Base-by-base conservation (phyloP, 176 grass and related monocot species). In the Poa pratensis region DNA sequence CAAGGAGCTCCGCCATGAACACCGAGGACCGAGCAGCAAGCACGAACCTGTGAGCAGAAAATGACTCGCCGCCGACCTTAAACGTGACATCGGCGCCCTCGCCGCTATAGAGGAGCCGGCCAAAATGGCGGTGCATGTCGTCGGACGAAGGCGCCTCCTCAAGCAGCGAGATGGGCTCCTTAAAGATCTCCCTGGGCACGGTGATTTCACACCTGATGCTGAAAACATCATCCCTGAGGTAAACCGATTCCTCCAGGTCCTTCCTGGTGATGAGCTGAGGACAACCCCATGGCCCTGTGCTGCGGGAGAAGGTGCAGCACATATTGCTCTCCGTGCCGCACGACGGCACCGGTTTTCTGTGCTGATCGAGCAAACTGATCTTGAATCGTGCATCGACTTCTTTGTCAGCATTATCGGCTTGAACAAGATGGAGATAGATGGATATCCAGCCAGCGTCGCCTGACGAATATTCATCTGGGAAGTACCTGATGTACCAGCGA, bases 401-500 rank as follows among this genome's bases (percentile, higher is more conserved):
- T 13, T 1, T 8, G 40, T 9, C 42, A 1, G 37, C 39, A 2
- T 9, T 0, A n/a, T 10, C 20, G 6, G 18, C 7, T 1, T 63
- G 7, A 60, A 12, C 39, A 6, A 72, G 40, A 24, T 13, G 39
- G n/a, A 72, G 9, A 45, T 23, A 24, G 39, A 48, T 16, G 4
- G 61, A 30, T 64, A 64, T 64, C 61, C 61, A 64, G 6, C 61
- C 61, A 30, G 27, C 61, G 1, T 60, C 18, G 57, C 57, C n/a
- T 26, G 59, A 2, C 10, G 23, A 26, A 23, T 5, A n/a, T 13
- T 23, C 59, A 11, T 61, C 23, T 23, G 59, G 72, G 24, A 51
- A 85, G 52, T 76, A 63, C 48, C 67, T 52, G 59, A 86, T 57
- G 40, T 39, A 28, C 59, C 74, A 86, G 55, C 67, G 51, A n/a